Evolutionary conservation across 345 rosid species (phyloP), one percentile per base, ranked within the genome.

Genomic region (Ceriops decandra): DNA sequence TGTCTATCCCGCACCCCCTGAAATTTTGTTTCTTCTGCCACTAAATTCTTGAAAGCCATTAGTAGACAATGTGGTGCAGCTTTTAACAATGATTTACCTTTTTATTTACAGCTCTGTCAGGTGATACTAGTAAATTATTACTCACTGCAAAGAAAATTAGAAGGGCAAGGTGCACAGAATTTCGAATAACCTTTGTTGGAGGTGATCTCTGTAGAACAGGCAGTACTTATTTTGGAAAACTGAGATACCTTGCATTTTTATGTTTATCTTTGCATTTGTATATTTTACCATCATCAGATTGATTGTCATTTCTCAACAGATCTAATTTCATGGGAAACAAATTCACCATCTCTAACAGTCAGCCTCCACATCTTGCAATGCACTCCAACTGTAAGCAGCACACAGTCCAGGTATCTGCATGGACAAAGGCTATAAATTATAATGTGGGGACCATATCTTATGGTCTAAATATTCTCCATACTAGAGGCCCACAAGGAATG

Each of bases 401-500:
- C 63, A 72, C 75, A 17, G 70, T 74, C 77, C 86, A 81, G 69
- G 85, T 76, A 28, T 74, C 95, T 68, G 68, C 85, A 47, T 68
- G 78, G 77, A 68, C 64, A 16, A 68, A 84, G 58, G 63, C 79
- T 35, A 75, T 76, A 46, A 86, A 78, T 57, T 76, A 82, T 72
- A 78, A 42, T 46, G 78, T 83, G 47, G 91, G 87, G 57, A 80
- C 84, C 32, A 76, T 93, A 69, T 73, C 85, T 60, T 90, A 87
- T 35, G 90, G 90, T 83, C 89, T 93, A 57, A 90, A 89, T 63
- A 87, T 90, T 9, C 86, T 93, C 20, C 88, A 91, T 42, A 89
- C 96, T 28, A 73, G 96, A 76, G 97, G 98, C 63, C 98, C 96
- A 19, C 85, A 96, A 81, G 86, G 92, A 79, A 90, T 93, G 98